Percentiles rank a stretch among this genome's conserved stretches.
Evolutionary conservation across 2,329 filamentous ascomycete genomes (phyloP).

Genomic region (Microsporum audouinii): DNA sequence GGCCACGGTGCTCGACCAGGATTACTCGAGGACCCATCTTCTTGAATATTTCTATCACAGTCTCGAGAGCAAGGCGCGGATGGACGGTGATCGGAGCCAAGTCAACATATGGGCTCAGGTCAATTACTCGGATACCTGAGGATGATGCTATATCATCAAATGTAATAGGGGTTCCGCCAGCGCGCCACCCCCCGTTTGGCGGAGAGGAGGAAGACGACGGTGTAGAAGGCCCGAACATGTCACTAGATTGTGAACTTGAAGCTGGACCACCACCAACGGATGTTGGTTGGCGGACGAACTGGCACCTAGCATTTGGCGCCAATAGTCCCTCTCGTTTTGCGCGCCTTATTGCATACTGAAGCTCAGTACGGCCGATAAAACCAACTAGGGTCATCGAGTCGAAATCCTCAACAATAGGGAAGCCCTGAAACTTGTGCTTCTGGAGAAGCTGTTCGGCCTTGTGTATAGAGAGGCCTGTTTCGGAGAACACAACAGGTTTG

Average conservation of each 20-base stretch:
- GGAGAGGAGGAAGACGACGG: slow-evolving; percentile 7
- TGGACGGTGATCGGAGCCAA: slow-evolving; percentile 82
- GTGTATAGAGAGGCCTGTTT: slow-evolving; percentile 61
- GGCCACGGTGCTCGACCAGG: slow-evolving; percentile 78
- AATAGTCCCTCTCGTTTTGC: slow-evolving; percentile 57
- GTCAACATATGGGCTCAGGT: slow-evolving; percentile 82
- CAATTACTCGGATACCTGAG: slow-evolving; percentile 49
- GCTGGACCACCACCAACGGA: neutral
- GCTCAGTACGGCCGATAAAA: slow-evolving; percentile 84
- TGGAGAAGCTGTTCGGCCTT: slow-evolving; percentile 64
- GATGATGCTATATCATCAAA: slow-evolving; percentile 51
- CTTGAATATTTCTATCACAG: slow-evolving; percentile 96
- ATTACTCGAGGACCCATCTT: slow-evolving; percentile 94
- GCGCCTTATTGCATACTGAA: slow-evolving; percentile 79
- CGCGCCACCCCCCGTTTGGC: neutral
- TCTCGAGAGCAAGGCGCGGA: slow-evolving; percentile 81
- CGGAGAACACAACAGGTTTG: slow-evolving; percentile 61
- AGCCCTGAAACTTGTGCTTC: slow-evolving; percentile 79
- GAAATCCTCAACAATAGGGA: slow-evolving; percentile 73
- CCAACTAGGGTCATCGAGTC: slow-evolving; percentile 64
- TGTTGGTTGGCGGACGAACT: slow-evolving; percentile 45
- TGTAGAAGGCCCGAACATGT: slow-evolving; percentile 7
- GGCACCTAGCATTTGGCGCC: slow-evolving; percentile 58
- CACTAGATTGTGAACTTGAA: neutral
- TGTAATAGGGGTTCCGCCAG: slow-evolving; percentile 34